These are phyloP conservation scores for Umbelopsis ramanniana DNA, from an alignment of 192 early-diverging fungal species.

Conservation along the genomic window DNA sequence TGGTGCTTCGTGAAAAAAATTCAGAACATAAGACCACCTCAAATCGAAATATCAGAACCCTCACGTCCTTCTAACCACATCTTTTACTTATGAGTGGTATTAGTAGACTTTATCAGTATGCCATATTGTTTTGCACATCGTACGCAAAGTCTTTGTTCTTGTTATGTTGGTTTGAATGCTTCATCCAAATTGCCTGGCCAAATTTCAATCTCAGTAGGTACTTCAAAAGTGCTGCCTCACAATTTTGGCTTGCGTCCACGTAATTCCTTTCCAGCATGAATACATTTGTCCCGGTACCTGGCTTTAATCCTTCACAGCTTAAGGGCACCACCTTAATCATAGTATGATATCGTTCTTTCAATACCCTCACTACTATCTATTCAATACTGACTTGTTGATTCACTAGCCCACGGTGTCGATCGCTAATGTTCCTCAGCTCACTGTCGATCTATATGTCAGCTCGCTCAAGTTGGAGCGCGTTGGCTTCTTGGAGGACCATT, in stretches of 20 bases:
- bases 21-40: too few species aligned
- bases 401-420: constrained; percentile 70
- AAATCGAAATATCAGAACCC: too few species aligned
- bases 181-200: background rate
- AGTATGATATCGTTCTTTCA: background rate
- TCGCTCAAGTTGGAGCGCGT: constrained; percentile 62
- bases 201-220: background rate
- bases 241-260: background rate
- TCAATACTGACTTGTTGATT: background rate
- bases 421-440: constrained; percentile 79
- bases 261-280: constrained; percentile 33
- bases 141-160: too few species aligned
- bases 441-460: constrained; percentile 69
- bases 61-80: too few species aligned
- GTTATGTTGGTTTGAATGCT: too few species aligned
- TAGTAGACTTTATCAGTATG: too few species aligned
- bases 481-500: constrained; percentile 64
- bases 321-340: constrained; percentile 45
- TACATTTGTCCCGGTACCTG: constrained; percentile 43
- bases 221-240: background rate
- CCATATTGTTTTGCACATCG: too few species aligned
- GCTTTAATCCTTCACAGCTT: constrained; percentile 41
- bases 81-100: too few species aligned
- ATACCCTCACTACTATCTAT: background rate
- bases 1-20: too few species aligned